Evolutionary conservation across 208 protist species (phyloP), one percentile per base, ranked within the genome.

Genomic region (Trypanosoma lewisi): DNA sequence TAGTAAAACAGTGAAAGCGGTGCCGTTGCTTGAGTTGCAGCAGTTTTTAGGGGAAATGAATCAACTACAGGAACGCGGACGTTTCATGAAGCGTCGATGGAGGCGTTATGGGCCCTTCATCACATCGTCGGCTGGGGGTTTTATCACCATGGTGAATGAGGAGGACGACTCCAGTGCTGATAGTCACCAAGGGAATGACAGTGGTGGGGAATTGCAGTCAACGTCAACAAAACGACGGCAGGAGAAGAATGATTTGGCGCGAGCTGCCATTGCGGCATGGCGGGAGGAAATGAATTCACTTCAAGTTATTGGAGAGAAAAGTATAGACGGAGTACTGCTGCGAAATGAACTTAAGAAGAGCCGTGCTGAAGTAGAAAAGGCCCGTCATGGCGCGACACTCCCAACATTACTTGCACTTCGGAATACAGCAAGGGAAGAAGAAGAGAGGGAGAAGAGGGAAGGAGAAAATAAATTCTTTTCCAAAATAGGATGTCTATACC

Each of bases 261-360:
- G 19, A 14, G 33, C 52, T 34, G 34, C 14, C 30, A 31, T 57
- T 39, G 27, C 28, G 25, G 36, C 45, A 4, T 36, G 36, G 50
- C 11, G 45, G 17, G 51, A 47, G 30, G 31, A 44, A 19, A 42
- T 63, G 1, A 63, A 56, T 5, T 44, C 14, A 34, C 64, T 70
- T n/a, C 44, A 52, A 37, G 0, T 37, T 21, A 1, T 25, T 45
- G 33, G 30, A 16, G n/a, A 54, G 12, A 37, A 53, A 11, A 0
- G 47, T 8, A 8, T 44, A 19, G 47, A 28, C 25, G 25, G 44
- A 8, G 31, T 27, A 14, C 8, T 49, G 0, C 34, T 70, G 54
- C 53, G 64, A 17, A 37, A 30, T 31, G 64, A 61, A 57, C 12
- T 70, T 19, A 62, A 63, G 30, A 57, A 42, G 12, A 70, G 64